These are phyloP conservation scores for Aegle marmelos DNA, from an alignment of 345 rosid species.

Conservation along the genomic window DNA sequence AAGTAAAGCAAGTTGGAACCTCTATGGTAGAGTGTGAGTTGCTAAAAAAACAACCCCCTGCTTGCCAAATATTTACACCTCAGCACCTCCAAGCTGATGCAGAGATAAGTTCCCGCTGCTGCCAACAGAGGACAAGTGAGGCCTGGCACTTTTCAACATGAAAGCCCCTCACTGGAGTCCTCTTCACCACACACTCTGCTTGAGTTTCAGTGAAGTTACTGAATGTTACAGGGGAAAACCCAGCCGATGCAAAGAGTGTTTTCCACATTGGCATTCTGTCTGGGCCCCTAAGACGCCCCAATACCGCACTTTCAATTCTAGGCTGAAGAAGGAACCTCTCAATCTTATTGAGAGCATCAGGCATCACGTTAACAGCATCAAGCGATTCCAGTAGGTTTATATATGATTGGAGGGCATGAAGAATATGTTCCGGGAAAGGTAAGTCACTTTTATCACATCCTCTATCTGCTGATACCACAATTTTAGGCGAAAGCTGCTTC, in stretches of 20 bases:
- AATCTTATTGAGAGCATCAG: conserved; percentile 47
- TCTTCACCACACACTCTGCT: conserved; percentile 49
- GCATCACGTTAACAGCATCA: conserved; percentile 40
- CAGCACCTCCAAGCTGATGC: conserved; percentile 61
- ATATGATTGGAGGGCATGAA: conserved; percentile 44
- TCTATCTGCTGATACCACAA: conserved; percentile 46
- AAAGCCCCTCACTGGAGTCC: conserved; percentile 49
- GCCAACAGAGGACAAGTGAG: conserved; percentile 53
- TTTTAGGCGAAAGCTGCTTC: conserved; percentile 51
- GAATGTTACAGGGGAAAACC: conserved; percentile 38
- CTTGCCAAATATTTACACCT: conserved; percentile 14
- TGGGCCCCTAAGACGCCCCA: conserved; percentile 35
- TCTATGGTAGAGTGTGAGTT: conserved; percentile 21
- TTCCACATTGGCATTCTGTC: conserved; percentile 52
- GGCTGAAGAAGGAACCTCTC: conserved; percentile 56
- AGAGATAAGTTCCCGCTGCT: conserved; percentile 44
- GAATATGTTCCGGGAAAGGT: conserved; percentile 44
- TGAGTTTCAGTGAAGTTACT: conserved; percentile 55
- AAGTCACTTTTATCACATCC: conserved; percentile 48
- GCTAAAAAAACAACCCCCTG: conserved; percentile 25
- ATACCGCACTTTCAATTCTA: conserved; percentile 39
- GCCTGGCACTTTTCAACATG: conserved; percentile 53
- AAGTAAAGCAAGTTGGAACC: conserved; percentile 27
- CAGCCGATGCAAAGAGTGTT: conserved; percentile 42
- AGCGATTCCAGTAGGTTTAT: conserved; percentile 42